phyloP scores from a whole-genome alignment of 371 early-diverging fungal species.

The Syncephalastrum contaminatum region DNA sequence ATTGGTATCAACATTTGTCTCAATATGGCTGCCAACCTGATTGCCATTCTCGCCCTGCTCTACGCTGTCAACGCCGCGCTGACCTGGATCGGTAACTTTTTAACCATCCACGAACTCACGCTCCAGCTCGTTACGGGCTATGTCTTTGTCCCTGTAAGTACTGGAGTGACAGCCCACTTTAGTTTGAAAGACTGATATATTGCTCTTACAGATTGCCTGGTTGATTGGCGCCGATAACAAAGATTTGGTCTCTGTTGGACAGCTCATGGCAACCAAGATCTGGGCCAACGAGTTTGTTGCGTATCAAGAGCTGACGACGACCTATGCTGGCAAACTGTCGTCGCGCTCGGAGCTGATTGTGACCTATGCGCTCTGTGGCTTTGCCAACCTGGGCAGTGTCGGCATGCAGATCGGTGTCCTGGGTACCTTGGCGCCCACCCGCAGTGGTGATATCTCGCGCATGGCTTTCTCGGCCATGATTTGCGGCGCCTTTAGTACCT shows the following conservation, averaged over 20 bases:
- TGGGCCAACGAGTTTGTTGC: constrained; percentile 93
- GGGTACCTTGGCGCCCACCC: constrained; percentile 80
- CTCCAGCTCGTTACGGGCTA: constrained; percentile 74
- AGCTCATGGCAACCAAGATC: constrained; percentile 84
- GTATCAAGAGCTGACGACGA: constrained; percentile 52
- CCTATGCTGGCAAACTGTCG: constrained; percentile 25
- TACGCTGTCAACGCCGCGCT: constrained; percentile 68
- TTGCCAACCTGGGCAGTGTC: constrained; percentile 82
- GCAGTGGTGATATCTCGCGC: constrained; percentile 73
- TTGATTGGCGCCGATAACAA: constrained; percentile 73
- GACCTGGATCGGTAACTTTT: constrained; percentile 76
- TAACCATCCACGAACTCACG: constrained; percentile 63
- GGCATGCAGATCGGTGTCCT: constrained; percentile 86
- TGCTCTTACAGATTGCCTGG: constrained; percentile 63
- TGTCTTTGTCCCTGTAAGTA: constrained; percentile 43
- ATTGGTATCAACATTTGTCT: constrained; percentile 77
- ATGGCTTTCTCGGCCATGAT: constrained; percentile 82
- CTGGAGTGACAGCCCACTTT: neutral
- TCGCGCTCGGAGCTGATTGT: constrained; percentile 54
- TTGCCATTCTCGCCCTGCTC: constrained; percentile 75
- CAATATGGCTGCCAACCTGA: constrained; percentile 73
- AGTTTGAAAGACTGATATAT: neutral
- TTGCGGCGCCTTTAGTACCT: constrained; percentile 80
- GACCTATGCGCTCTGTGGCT: constrained; percentile 86
- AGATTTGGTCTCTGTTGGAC: constrained; percentile 66